These are phyloP conservation scores for Cymodocea nodosa DNA, from an alignment of 116 monocot species.

Conservation along the genomic window DNA sequence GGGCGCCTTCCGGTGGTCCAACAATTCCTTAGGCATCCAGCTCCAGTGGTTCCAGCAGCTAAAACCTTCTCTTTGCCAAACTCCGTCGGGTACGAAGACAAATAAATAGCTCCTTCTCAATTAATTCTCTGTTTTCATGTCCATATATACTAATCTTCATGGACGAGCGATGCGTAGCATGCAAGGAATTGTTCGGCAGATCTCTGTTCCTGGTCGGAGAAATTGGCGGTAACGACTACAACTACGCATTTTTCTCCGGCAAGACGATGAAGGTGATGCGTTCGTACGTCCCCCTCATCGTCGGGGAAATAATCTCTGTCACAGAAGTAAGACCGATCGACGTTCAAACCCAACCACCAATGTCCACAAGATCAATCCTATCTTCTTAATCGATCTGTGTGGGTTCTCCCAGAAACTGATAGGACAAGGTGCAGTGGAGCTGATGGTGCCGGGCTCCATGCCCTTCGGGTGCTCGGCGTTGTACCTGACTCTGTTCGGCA, in stretches of 20 bases:
- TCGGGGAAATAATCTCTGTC: conserved; percentile 15
- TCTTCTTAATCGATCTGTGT: not conserved
- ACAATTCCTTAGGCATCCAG: conserved; percentile 24
- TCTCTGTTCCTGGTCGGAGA: conserved; percentile 46
- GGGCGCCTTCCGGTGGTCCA: not conserved
- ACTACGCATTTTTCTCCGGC: conserved; percentile 6
- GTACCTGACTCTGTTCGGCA: conserved; percentile 11
- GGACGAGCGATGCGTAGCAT: conserved; percentile 11
- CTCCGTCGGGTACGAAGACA: conserved; percentile 5
- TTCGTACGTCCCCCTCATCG: conserved; percentile 19
- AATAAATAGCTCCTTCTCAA: too few species aligned
- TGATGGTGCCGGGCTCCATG: conserved; percentile 30
- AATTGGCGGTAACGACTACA: conserved; percentile 48
- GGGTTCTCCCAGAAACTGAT: conserved; percentile 13
- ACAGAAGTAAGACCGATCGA: conserved; percentile 5
- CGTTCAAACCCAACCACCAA: too few species aligned
- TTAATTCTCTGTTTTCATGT: too few species aligned
- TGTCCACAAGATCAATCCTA: too few species aligned
- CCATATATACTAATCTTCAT: not conserved
- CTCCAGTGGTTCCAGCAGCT: conserved; percentile 35
- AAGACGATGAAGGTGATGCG: conserved; percentile 2
- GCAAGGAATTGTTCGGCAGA: conserved; percentile 20
- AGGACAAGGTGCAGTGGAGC: conserved; percentile 14
- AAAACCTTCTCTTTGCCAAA: conserved; percentile 30
- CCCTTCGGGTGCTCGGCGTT: conserved; percentile 23